phyloP scores from a whole-genome alignment of 495 filamentous ascomycete genomes.

The Daldinia bambusicola region DNA sequence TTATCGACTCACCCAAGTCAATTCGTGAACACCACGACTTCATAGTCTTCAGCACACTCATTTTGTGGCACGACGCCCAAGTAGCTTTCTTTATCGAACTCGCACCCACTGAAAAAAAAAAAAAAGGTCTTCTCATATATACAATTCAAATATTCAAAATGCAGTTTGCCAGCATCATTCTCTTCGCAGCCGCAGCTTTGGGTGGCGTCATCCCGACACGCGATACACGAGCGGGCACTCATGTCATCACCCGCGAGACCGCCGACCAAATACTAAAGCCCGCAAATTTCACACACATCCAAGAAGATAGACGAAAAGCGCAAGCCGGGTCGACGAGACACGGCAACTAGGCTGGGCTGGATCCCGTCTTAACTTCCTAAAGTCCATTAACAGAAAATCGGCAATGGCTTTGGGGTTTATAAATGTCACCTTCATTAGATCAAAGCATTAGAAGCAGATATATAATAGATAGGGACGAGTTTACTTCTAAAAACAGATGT shows the following conservation, averaged over 20 bases:
- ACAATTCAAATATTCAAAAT: conserved; percentile 21
- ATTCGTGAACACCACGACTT: conserved; percentile 36
- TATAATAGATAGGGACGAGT: background rate
- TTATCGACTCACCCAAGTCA: conserved; percentile 37
- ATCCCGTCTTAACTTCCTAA: conserved; percentile 19
- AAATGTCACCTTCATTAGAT: background rate
- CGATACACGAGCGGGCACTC: background rate
- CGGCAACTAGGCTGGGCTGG: conserved; percentile 31
- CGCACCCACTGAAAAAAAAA: background rate
- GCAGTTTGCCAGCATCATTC: conserved; percentile 36
- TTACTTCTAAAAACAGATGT: background rate
- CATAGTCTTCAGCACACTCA: conserved; percentile 28
- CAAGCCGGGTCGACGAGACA: conserved; percentile 19
- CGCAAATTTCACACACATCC: conserved; percentile 34
- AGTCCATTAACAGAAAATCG: background rate
- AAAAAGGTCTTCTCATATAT: background rate
- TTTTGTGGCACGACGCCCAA: conserved; percentile 22
- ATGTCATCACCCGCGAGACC: conserved; percentile 9
- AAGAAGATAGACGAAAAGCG: conserved; percentile 37
- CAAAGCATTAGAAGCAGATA: background rate
- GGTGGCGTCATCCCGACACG: conserved; percentile 32
- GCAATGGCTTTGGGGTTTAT: background rate
- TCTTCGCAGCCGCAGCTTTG: conserved; percentile 26
- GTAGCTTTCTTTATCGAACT: background rate
- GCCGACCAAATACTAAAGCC: conserved; percentile 27